phyloP scores from a whole-genome alignment of 2,329 filamentous ascomycete genomes.

The Lasiodiplodia gonubiensis region DNA sequence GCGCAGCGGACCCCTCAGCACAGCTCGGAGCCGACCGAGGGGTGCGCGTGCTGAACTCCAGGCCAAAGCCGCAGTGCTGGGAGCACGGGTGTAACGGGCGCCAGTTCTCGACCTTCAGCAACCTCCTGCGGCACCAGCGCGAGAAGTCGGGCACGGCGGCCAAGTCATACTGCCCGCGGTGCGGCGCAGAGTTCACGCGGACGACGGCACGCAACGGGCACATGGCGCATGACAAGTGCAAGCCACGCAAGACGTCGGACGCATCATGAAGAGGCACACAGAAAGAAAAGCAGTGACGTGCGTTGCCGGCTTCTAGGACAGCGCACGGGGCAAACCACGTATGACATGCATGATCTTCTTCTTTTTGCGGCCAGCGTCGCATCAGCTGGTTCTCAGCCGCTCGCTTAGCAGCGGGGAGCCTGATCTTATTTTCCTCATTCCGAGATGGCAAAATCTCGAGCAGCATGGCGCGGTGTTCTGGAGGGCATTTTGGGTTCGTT shows the following conservation, averaged over 20 bases:
- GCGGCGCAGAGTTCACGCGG: conserved; percentile 90
- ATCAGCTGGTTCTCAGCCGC: conserved; percentile 23
- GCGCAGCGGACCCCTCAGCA: conserved; percentile 35
- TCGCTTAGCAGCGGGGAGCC: conserved; percentile 15
- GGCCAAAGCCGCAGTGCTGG: conserved; percentile 96
- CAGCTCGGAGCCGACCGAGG: conserved; percentile 39
- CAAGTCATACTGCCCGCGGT: conserved; percentile 88
- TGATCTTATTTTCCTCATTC: conserved; percentile 1
- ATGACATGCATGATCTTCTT: conserved; percentile 29
- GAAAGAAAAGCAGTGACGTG: conserved; percentile 1
- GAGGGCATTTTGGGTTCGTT: conserved; percentile 5
- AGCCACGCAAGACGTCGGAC: conserved; percentile 65
- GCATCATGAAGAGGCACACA: conserved; percentile 29
- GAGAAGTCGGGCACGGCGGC: conserved; percentile 91
- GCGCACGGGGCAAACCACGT: conserved; percentile 9
- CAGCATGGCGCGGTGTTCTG: conserved; percentile 28
- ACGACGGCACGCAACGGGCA: conserved; percentile 90
- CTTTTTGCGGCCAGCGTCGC: conserved; percentile 22
- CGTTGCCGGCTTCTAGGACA: background rate
- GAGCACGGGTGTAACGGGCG: conserved; percentile 96
- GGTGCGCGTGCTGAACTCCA: conserved; percentile 73
- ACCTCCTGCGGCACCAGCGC: conserved; percentile 86
- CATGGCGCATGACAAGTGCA: conserved; percentile 87
- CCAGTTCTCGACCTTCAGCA: conserved; percentile 96
- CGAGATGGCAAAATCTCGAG: conserved; percentile 4